Percentiles rank a stretch among this genome's conserved stretches.
These are phyloP conservation scores for Lipomyces lipofer DNA, from an alignment of 805 yeast genomes.

Conservation along the genomic window DNA sequence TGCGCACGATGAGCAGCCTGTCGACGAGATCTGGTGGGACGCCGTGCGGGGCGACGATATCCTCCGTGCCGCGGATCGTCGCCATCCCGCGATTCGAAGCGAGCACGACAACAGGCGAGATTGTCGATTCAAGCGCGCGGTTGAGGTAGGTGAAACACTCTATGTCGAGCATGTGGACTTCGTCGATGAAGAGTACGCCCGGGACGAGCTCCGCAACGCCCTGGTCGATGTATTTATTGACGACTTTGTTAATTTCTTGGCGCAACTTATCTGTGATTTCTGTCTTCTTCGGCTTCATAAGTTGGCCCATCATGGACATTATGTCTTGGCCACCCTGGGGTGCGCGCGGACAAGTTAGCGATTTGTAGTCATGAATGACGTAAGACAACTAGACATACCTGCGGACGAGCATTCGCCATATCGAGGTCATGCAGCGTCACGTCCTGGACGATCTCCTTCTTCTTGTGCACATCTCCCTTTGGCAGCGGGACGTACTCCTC, in stretches of 20 bases:
- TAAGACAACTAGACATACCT: conserved; percentile 90
- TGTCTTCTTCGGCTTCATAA: conserved; percentile 92
- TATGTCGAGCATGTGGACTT: conserved; percentile 96
- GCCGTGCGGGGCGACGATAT: conserved; percentile 88
- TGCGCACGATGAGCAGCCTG: conserved; percentile 85
- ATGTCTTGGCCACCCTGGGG: conserved; percentile 98
- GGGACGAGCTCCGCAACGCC: conserved; percentile 98
- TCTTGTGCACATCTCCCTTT: conserved; percentile 97
- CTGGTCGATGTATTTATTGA: conserved; percentile 92
- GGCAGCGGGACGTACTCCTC: conserved; percentile 98
- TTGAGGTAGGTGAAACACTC: conserved; percentile 95
- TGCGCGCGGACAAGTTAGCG: too few relatives aligned
- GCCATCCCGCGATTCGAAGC: conserved; percentile 97
- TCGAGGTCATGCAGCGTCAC: conserved; percentile 96
- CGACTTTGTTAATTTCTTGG: conserved; percentile 91
- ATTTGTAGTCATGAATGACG: conserved; percentile 94
- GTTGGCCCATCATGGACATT: conserved; percentile 93
- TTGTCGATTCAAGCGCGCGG: conserved; percentile 85
- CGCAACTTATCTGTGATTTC: conserved; percentile 95
- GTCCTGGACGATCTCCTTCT: conserved; percentile 96
- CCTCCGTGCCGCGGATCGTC: conserved; percentile 85
- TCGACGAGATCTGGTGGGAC: conserved; percentile 94
- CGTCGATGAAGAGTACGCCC: conserved; percentile 96
- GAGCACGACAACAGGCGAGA: conserved; percentile 92
- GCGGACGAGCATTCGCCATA: conserved; percentile 93